Base-by-base conservation (phyloP, 2,329 filamentous ascomycete species). In the Neonectria hederae region DNA sequence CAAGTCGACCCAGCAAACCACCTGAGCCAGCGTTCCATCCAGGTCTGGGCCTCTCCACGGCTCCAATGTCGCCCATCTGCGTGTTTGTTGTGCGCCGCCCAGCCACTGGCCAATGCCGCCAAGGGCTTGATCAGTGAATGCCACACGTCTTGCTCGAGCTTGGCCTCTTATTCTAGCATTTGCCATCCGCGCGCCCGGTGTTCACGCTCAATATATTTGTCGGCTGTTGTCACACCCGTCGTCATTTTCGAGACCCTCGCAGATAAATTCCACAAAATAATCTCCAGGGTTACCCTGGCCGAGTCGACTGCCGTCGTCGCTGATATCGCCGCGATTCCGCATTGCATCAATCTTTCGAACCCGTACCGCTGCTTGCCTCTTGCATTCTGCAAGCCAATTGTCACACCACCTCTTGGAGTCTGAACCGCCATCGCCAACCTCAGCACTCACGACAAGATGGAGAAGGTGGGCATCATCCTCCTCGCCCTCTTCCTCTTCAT, bases 381-480 rank as follows among this genome's bases (percentile, higher is more conserved):
- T 35, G 26, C 48, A 21, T 38, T n/a, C 32, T 14, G 32, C 32
- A 35, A 17, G 9, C 26, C 48, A 26, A 43, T 24, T 30, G 45
- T 58, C 62, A 54, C 64, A 40, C 61, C 48, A 63, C 49, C 24
- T 14, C 55, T 45, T 53, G 21, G 21, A 9, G n/a, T 17, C 45
- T 42, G 46, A 6, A 38, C 40, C 14, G 26, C 35, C 40, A 19
- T 17, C 21, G 22, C 19, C 30, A 32, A 63, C 38, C 10, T 13
- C 17, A 32, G 45, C 46, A 59, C 43, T 26, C 17, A 51, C 48
- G 40, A 32, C 43, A 21, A 21, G 53, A 74, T 74, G 72, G 70
- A 74, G 52, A 68, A 68, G 5, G 71, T 74, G n/a, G 71, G 68
- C n/a, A 67, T 74, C 28, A 67, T 72, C 30, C 61, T 74, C 3